phyloP scores from a whole-genome alignment of 768 basidiomycete genomes.

The Trametes maxima region DNA sequence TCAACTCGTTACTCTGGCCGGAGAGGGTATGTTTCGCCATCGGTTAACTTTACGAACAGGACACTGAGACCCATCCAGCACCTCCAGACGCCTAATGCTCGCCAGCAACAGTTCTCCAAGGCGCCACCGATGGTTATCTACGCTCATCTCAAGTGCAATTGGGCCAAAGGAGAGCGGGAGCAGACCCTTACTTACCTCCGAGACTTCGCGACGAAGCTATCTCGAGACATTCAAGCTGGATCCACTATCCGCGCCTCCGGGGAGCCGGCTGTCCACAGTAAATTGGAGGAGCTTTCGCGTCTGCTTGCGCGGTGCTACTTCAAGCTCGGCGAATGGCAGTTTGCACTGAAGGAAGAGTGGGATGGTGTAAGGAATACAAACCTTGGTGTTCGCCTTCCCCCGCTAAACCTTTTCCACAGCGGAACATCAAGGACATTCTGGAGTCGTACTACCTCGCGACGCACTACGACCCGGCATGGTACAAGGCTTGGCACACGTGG shows the following conservation, averaged over 20 bases:
- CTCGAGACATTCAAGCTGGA: constrained; percentile 57
- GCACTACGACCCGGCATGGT: constrained; percentile 93
- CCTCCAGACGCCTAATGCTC: constrained; percentile 48
- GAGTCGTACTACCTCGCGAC: constrained; percentile 86
- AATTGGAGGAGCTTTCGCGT: constrained; percentile 70
- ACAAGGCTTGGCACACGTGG: constrained; percentile 99
- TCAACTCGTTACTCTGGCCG: constrained; percentile 85
- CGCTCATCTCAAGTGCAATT: constrained; percentile 93
- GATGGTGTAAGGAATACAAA: constrained; percentile 28
- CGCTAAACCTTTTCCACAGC: constrained; percentile 41
- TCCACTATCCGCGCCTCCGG: constrained; percentile 48
- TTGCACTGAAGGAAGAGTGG: constrained; percentile 79
- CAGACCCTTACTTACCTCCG: constrained; percentile 83
- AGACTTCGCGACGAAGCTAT: constrained; percentile 76
- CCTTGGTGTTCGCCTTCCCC: background rate
- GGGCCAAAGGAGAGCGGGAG: constrained; percentile 81
- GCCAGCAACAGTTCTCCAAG: constrained; percentile 56
- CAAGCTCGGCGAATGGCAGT: constrained; percentile 96
- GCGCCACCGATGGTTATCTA: constrained; percentile 97
- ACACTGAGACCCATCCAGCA: background rate
- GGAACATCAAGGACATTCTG: constrained; percentile 80
- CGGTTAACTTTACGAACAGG: background rate
- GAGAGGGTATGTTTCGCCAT: constrained; percentile 51
- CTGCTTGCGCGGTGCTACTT: constrained; percentile 96
- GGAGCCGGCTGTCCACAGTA: constrained; percentile 56